Percentiles rank a stretch among this genome's conserved stretches.
Evolutionary conservation across 106 monocot genomes (phyloP).

Genomic region (Posidonia australis): DNA sequence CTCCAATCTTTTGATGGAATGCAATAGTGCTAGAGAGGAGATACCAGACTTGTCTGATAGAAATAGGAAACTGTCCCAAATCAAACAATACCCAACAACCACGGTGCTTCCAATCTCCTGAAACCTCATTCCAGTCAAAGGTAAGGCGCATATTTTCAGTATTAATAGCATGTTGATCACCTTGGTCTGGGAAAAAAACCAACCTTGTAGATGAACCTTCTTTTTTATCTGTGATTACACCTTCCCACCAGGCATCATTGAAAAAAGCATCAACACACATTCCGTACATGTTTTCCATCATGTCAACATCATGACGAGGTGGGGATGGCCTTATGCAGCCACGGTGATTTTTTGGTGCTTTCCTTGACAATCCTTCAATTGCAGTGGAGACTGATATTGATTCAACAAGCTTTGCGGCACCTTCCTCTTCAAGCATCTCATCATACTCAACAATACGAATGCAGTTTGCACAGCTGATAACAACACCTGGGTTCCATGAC

Average conservation of each 20-base stretch:
- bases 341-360: conserved; percentile 10
- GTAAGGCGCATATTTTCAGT: conserved; percentile 33
- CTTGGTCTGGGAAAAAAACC: conserved; percentile 67
- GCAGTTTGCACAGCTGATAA: conserved; percentile 9
- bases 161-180: conserved; percentile 28
- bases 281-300: conserved; percentile 27
- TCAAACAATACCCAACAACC: conserved; percentile 41
- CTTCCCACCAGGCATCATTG: conserved; percentile 72
- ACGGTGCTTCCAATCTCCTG: conserved; percentile 44
- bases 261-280: conserved; percentile 58
- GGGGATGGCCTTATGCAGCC: conserved; percentile 39
- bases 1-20: conserved; percentile 28
- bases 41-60: conserved; percentile 55
- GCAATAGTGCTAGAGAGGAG: conserved; percentile 21
- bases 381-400: conserved; percentile 24
- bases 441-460: conserved; percentile 27
- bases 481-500: conserved; percentile 37
- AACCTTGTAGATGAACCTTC: conserved; percentile 19
- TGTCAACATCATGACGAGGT: conserved; percentile 11
- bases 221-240: conserved; percentile 39
- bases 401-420: conserved; percentile 28
- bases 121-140: conserved; percentile 51
- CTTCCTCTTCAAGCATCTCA: conserved; percentile 31
- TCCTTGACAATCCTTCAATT: conserved; percentile 26
- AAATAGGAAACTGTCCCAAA: conserved; percentile 43